phyloP scores from a whole-genome alignment of 2,329 filamentous ascomycete species.

The Orbilia javanica region DNA sequence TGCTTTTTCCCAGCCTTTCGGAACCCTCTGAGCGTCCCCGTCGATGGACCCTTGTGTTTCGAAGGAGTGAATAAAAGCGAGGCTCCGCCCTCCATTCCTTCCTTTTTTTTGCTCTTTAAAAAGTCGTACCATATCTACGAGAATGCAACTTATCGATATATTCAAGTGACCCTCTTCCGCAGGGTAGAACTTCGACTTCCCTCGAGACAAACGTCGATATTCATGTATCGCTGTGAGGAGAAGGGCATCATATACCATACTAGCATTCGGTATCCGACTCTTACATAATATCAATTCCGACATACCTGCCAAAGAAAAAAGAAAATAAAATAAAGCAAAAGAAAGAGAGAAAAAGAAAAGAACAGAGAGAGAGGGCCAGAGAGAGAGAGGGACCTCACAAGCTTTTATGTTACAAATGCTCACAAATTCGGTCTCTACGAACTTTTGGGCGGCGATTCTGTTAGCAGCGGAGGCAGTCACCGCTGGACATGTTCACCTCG shows the following conservation, averaged over 20 bases:
- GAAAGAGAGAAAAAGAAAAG: background rate
- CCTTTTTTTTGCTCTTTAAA: slow-evolving; percentile 2
- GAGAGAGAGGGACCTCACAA: background rate
- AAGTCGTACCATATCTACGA: slow-evolving; percentile 29
- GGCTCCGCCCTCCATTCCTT: slow-evolving; percentile 36
- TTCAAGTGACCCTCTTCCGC: slow-evolving; percentile 30
- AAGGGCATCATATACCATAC: slow-evolving; percentile 9
- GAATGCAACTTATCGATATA: slow-evolving; percentile 46
- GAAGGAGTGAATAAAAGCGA: slow-evolving; percentile 45
- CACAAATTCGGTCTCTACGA: slow-evolving; percentile 28
- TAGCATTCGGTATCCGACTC: background rate
- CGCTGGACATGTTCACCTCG: slow-evolving; percentile 49
- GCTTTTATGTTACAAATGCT: slow-evolving; percentile 6
- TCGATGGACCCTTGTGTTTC: slow-evolving; percentile 45
- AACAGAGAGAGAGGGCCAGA: background rate
- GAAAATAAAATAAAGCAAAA: no score
- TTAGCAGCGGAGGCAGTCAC: slow-evolving; percentile 34
- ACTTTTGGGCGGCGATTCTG: slow-evolving; percentile 32
- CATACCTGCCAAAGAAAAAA: background rate
- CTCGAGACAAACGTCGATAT: slow-evolving; percentile 9
- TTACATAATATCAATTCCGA: slow-evolving; percentile 1
- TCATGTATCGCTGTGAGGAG: slow-evolving; percentile 6
- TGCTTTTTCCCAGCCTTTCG: slow-evolving; percentile 43
- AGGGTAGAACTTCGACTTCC: slow-evolving; percentile 13
- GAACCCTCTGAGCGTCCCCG: slow-evolving; percentile 32